Evolutionary conservation across 768 basidiomycete species (phyloP), one percentile per base, ranked within the genome.

Genomic region (Pholiota conissans): DNA sequence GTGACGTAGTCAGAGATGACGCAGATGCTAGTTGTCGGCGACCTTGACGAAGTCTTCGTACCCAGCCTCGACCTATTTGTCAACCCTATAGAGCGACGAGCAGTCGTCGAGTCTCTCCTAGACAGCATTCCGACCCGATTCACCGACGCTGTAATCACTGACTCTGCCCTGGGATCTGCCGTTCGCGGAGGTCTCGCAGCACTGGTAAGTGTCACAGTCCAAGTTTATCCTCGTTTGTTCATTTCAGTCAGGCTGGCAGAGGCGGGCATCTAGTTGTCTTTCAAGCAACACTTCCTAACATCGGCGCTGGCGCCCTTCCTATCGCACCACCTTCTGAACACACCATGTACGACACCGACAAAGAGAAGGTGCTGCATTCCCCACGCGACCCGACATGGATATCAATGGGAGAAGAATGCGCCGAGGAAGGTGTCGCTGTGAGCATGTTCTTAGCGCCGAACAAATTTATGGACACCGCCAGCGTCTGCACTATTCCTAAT

Each of bases 41-140:
- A 98, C 68, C 73, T 98, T 34, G 89, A 93, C n/a, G 97, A 99
- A 54, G 86, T 94, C 18, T 98, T 95, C 71, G 71, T 91, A 1
- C 97, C 97, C 0, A 69, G 93, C 22, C 73, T 78, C 5, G 89
- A 87, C 2, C 76, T 95, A 37, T 90, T 98, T 58, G 93, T 89
- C 9, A 81, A 91, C 58, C 89, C 93, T 13, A 59, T 66, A 51
- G 83, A 87, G 58, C 87, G 86, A 46, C 81, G 87, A 91, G 93
- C 55, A 52, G 77, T 81, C 26, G 80, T 98, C 55, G 87, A 91
- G 66, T 70, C 74, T 11, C 74, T 98, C 5, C 72, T 99, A 14
- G 75, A 81, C 18, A 69, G 79, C 2, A 71, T 99, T 3, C 89
- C 91, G 0, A 67, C 74, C 14, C 84, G 89, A 24, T 84, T 88